phyloP scores from a whole-genome alignment of 2,329 filamentous ascomycete genomes.

The Clarireedia paspali region DNA sequence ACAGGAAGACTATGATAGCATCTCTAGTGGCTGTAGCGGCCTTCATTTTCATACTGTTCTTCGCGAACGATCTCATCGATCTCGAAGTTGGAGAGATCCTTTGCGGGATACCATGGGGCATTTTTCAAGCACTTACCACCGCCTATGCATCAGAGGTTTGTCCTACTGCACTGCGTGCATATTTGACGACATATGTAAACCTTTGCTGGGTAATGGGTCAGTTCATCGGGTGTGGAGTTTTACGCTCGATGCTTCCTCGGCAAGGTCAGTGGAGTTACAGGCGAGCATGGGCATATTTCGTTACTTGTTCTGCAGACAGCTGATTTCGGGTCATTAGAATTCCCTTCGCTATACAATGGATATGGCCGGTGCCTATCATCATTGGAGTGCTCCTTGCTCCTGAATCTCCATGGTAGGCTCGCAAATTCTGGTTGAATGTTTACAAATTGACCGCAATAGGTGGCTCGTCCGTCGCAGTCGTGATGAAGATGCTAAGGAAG shows the following conservation, averaged over 20 bases:
- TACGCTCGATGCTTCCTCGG: slow-evolving; percentile 34
- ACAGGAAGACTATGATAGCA: slow-evolving; percentile 41
- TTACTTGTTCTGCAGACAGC: not conserved
- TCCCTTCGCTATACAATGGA: slow-evolving; percentile 42
- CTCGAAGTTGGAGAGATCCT: slow-evolving; percentile 41
- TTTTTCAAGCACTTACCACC: not conserved
- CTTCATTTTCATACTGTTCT: slow-evolving; percentile 44
- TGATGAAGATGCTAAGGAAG: slow-evolving; percentile 36
- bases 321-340: slow-evolving; percentile 26
- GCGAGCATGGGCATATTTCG: slow-evolving; percentile 31
- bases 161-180: slow-evolving; percentile 27
- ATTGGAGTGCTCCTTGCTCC: slow-evolving; percentile 39
- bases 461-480: slow-evolving; percentile 37
- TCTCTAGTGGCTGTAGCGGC: slow-evolving; percentile 38
- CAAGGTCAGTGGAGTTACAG: slow-evolving; percentile 40
- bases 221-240: slow-evolving; percentile 39
- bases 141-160: slow-evolving; percentile 28
- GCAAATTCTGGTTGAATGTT: not conserved
- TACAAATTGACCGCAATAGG: slow-evolving; percentile 11
- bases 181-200: slow-evolving; percentile 40
- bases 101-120: not conserved
- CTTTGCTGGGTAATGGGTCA: slow-evolving; percentile 46
- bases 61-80: slow-evolving; percentile 38
- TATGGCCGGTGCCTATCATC: slow-evolving; percentile 39
- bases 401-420: slow-evolving; percentile 36